Conservation (phyloP, 2,329 filamentous ascomycete genomes). For the Pestalotiopsis fici region DNA sequence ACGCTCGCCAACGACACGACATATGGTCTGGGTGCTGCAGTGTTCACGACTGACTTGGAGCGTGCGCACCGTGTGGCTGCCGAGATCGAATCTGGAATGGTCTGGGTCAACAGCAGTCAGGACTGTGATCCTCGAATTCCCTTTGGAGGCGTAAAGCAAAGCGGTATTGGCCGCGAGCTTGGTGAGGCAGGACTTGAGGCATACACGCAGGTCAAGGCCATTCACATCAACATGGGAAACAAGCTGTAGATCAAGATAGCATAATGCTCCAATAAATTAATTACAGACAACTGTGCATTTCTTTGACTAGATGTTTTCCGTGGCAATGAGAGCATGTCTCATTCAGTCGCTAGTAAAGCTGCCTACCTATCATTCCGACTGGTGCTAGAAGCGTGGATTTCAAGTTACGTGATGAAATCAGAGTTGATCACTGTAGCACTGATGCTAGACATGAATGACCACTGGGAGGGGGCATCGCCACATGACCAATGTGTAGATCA, state of each 20-base stretch:
- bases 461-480: background rate
- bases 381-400: too few relatives aligned
- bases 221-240: conserved; percentile 43
- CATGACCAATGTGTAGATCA: background rate
- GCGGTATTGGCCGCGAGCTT: conserved; percentile 46
- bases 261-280: too few relatives aligned
- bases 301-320: too few relatives aligned
- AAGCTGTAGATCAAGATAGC: conserved; percentile 25
- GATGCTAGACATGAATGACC: too few relatives aligned
- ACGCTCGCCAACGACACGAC: conserved; percentile 51
- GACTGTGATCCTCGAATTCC: conserved; percentile 45
- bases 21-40: conserved; percentile 61
- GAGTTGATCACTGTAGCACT: too few relatives aligned
- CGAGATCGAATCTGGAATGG: conserved; percentile 61
- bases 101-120: conserved; percentile 52
- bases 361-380: too few relatives aligned
- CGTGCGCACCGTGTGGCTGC: conserved; percentile 49
- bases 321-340: too few relatives aligned
- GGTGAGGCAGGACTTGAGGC: conserved; percentile 46
- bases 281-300: too few relatives aligned
- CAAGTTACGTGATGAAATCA: too few relatives aligned
- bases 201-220: conserved; percentile 45
- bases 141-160: conserved; percentile 50
- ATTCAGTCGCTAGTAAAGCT: too few relatives aligned
- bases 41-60: conserved; percentile 62